phyloP scores from a whole-genome alignment of 2,329 filamentous ascomycete genomes.

The Colletotrichum simmondsii region DNA sequence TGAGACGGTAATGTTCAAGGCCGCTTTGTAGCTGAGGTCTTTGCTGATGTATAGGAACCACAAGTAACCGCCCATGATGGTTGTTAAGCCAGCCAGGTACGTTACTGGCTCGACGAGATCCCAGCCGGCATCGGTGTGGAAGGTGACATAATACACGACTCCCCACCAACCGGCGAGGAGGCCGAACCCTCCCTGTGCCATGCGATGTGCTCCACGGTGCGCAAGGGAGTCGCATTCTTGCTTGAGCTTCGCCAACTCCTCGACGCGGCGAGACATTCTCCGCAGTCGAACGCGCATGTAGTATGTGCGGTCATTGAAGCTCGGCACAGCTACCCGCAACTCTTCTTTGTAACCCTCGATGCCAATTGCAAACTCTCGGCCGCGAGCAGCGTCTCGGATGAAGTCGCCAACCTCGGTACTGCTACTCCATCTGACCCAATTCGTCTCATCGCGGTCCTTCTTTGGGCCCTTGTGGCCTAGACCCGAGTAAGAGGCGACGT shows the following conservation, averaged over 20 bases:
- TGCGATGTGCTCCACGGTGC: conserved; percentile 79
- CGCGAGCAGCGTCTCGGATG: conserved; percentile 87
- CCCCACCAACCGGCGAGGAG: conserved; percentile 83
- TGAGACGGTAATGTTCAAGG: conserved; percentile 87
- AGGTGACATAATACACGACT: conserved; percentile 78
- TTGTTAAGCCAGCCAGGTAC: conserved; percentile 87
- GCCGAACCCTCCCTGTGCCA: conserved; percentile 84
- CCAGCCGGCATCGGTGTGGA: conserved; percentile 84
- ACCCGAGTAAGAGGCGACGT: conserved; percentile 78
- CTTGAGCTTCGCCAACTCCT: conserved; percentile 78
- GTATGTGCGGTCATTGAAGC: conserved; percentile 90
- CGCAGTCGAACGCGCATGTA: conserved; percentile 83
- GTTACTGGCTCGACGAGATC: conserved; percentile 92
- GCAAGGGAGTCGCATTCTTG: conserved; percentile 83
- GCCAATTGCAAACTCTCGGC: conserved; percentile 84
- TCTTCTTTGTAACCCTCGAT: conserved; percentile 76
- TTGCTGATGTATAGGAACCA: conserved; percentile 96
- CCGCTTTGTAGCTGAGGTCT: conserved; percentile 86
- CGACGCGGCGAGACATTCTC: conserved; percentile 76
- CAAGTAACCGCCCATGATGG: conserved; percentile 88
- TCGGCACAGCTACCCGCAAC: conserved; percentile 84
- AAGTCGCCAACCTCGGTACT: conserved; percentile 95
- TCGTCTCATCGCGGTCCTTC: conserved; percentile 50
- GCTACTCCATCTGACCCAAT: conserved; percentile 87
- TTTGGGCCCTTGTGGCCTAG: conserved; percentile 70